These are phyloP conservation scores for Calonectria henricotiae DNA, from an alignment of 2,329 filamentous ascomycete species.

Conservation along the genomic window DNA sequence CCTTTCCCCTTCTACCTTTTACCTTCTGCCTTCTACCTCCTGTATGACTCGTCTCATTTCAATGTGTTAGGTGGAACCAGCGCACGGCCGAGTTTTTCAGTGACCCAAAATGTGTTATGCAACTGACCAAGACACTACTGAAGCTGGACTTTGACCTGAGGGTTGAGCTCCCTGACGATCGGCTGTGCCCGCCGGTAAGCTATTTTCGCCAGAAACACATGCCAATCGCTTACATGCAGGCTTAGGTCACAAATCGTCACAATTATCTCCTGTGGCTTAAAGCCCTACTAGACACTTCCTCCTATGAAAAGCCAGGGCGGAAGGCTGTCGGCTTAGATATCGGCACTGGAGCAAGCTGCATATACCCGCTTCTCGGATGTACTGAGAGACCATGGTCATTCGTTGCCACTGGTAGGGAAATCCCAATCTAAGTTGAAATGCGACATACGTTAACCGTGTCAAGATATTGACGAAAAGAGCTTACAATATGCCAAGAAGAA, in stretches of 20 bases:
- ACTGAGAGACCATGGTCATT: conserved; percentile 82
- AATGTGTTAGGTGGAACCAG: conserved; percentile 44
- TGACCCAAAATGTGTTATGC: conserved; percentile 83
- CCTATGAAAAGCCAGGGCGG: conserved; percentile 66
- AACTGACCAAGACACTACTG: conserved; percentile 85
- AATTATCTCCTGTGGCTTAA: conserved; percentile 96
- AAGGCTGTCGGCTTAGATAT: conserved; percentile 83
- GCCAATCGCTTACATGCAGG: conserved; percentile 28
- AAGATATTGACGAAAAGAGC: conserved; percentile 83
- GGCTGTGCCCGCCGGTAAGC: conserved; percentile 87
- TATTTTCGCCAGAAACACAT: background rate
- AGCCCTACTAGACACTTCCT: conserved; percentile 81
- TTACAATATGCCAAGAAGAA: conserved; percentile 79
- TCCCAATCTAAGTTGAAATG: background rate
- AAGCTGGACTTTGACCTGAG: conserved; percentile 81
- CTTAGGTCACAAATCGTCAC: conserved; percentile 76
- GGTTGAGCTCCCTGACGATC: conserved; percentile 81
- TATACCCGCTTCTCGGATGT: conserved; percentile 90
- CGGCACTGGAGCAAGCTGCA: conserved; percentile 91
- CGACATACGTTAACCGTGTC: background rate
- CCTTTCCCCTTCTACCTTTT: background rate
- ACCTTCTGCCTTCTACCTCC: background rate
- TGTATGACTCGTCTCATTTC: conserved; percentile 8
- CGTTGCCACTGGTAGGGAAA: conserved; percentile 70
- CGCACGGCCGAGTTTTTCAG: conserved; percentile 74